Evolutionary conservation across 805 yeast species (phyloP).

Genomic region (Candida tammaniensis): DNA sequence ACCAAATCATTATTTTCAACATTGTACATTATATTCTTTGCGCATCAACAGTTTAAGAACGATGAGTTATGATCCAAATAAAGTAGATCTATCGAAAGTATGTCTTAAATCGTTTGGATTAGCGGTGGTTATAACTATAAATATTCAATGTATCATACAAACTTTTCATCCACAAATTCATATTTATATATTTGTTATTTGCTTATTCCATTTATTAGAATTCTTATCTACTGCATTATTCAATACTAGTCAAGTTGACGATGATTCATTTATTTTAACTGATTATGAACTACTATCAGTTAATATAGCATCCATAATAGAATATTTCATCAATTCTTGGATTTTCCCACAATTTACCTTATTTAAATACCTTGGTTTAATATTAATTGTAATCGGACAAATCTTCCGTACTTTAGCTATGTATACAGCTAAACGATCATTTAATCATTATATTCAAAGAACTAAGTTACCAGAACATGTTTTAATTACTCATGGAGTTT

Average conservation of each 20-base stretch:
- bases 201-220: conserved; percentile 78
- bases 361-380: conserved; percentile 41
- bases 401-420: conserved; percentile 68
- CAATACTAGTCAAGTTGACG: conserved; percentile 63
- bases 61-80: conserved; percentile 21
- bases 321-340: conserved; percentile 6
- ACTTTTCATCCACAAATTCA: background rate
- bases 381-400: conserved; percentile 60
- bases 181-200: conserved; percentile 50
- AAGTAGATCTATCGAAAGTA: conserved; percentile 29
- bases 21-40: conserved; percentile 7
- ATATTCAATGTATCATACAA: conserved; percentile 6
- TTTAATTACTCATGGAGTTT: conserved; percentile 74
- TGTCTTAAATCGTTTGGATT: conserved; percentile 30
- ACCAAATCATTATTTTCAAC: conserved; percentile 16
- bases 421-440: conserved; percentile 84
- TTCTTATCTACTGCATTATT: conserved; percentile 75
- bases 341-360: background rate
- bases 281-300: conserved; percentile 30
- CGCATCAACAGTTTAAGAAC: too few species aligned
- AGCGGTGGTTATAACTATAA: conserved; percentile 24
- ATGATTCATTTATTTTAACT: conserved; percentile 48
- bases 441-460: conserved; percentile 74
- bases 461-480: conserved; percentile 52
- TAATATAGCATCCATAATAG: conserved; percentile 18